Conservation (phyloP, 1,139 yeast species). For the Yarrowia galli region DNA sequence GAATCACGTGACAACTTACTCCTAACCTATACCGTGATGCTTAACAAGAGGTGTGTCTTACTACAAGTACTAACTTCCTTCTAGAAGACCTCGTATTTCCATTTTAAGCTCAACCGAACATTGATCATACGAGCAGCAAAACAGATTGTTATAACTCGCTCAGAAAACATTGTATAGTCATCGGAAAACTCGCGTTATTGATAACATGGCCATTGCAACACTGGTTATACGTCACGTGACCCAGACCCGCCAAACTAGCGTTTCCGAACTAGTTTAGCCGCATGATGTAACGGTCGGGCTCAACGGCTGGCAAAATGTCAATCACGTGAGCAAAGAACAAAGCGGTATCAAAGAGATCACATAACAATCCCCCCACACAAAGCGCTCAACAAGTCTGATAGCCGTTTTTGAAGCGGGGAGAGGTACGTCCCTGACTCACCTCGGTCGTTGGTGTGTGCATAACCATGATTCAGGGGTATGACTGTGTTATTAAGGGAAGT, state of each 20-base stretch:
- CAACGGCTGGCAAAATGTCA: neutral
- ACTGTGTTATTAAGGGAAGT: neutral
- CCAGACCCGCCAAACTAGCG: neutral
- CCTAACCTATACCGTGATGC: neutral
- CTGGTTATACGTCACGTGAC: neutral
- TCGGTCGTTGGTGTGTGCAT: neutral
- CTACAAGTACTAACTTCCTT: neutral
- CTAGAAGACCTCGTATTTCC: neutral
- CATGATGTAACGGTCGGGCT: neutral
- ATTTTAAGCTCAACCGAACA: conserved; percentile 8
- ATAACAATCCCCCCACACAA: neutral
- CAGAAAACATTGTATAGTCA: neutral
- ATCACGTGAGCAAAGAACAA: neutral
- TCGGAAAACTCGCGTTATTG: neutral
- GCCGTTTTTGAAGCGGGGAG: neutral
- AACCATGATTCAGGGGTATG: neutral
- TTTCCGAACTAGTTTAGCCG: conserved; percentile 18
- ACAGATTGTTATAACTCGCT: neutral
- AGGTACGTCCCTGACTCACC: conserved; percentile 3
- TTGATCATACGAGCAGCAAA: neutral
- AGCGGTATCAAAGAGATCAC: neutral
- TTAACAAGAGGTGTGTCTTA: too few species aligned
- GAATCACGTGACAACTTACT: neutral
- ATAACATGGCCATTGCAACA: neutral
- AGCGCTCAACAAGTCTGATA: neutral